Conservation (phyloP, 495 filamentous ascomycete species). For the Aspergillus olivimuriae region DNA sequence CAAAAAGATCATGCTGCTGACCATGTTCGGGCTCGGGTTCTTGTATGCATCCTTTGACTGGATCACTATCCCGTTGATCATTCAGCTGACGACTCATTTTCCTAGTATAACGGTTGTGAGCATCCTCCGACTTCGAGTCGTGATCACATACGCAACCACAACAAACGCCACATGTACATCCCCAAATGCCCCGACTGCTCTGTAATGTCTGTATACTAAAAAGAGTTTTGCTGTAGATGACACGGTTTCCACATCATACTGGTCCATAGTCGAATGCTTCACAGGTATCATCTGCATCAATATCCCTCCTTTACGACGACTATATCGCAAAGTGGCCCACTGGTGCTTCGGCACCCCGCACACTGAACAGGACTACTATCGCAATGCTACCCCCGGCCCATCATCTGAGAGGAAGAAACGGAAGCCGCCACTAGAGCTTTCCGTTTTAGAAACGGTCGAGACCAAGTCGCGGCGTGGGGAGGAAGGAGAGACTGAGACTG, state of each 20-base stretch:
- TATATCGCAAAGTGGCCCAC: not conserved
- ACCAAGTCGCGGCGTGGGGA: too few relatives aligned
- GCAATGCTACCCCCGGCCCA: not conserved
- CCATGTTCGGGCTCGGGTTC: not conserved
- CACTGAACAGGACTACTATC: not conserved
- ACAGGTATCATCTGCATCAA: not conserved
- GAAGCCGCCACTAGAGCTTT: not conserved
- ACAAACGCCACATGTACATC: conserved; percentile 1
- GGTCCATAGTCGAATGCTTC: not conserved
- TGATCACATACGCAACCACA: not conserved
- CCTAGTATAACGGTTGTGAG: not conserved
- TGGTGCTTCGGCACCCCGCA: not conserved
- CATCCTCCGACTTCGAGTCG: not conserved
- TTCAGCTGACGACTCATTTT: too few relatives aligned
- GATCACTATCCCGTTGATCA: not conserved
- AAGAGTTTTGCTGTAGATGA: too few relatives aligned
- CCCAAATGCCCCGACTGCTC: too few relatives aligned
- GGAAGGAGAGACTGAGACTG: too few relatives aligned
- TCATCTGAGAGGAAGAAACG: not conserved
- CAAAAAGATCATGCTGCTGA: conserved; percentile 2
- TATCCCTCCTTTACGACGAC: not conserved
- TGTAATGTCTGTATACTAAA: too few relatives aligned
- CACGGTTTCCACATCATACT: not conserved
- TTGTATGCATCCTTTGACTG: not conserved
- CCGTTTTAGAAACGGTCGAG: not conserved